Conservation (phyloP, 768 basidiomycete species). For the Pleurotus tuoliensis region DNA sequence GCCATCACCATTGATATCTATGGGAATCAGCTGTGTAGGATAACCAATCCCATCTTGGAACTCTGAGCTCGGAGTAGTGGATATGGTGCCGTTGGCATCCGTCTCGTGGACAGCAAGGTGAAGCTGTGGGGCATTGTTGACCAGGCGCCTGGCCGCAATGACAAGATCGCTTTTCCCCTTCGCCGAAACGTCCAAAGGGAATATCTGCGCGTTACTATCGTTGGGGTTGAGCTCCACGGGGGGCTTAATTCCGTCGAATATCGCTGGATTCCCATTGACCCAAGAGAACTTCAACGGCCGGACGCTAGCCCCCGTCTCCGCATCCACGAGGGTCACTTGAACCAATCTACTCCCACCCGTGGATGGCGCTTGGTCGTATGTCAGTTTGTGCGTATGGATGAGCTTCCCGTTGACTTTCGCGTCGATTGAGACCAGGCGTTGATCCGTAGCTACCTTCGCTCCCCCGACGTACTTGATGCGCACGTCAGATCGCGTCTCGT, state of each 20-base stretch:
- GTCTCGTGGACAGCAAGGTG: neutral
- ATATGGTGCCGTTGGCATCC: constrained; percentile 1
- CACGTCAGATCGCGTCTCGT: neutral
- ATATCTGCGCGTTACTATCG: neutral
- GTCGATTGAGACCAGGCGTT: neutral
- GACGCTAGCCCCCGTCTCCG: constrained; percentile 6
- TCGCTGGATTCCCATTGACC: constrained; percentile 9
- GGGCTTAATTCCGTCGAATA: constrained; percentile 3
- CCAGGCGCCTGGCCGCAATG: constrained; percentile 2
- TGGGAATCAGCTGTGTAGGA: neutral
- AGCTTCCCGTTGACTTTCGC: neutral
- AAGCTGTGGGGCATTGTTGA: neutral
- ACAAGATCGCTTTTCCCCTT: constrained; percentile 2
- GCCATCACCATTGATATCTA: constrained; percentile 3
- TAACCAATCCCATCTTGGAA: neutral
- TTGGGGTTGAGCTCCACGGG: neutral
- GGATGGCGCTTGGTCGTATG: constrained; percentile 4
- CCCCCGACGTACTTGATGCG: constrained; percentile 1
- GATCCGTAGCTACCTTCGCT: constrained; percentile 1
- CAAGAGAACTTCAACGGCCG: constrained; percentile 9
- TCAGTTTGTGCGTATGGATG: neutral
- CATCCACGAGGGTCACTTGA: constrained; percentile 6
- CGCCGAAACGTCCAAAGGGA: neutral
- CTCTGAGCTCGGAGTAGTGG: neutral
- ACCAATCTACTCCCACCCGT: neutral